Percentiles rank a stretch among this genome's conserved stretches.
Evolutionary conservation across 495 filamentous ascomycete species (phyloP).

Genomic region (Xeromyces bisporus): DNA sequence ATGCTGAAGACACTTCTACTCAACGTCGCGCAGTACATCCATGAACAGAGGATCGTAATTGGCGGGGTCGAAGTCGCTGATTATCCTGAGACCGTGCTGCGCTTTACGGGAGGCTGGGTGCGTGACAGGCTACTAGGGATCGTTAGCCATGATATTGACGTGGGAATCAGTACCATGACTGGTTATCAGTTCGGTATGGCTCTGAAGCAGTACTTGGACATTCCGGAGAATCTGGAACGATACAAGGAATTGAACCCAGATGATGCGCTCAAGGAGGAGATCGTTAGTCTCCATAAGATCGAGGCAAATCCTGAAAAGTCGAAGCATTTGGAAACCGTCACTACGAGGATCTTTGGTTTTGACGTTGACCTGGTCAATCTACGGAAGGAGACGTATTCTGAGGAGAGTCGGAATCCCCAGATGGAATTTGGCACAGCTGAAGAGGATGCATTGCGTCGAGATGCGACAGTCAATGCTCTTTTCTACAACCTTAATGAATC

Average conservation of each 20-base stretch:
- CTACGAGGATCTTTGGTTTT: slow-evolving; percentile 66
- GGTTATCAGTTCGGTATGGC: slow-evolving; percentile 61
- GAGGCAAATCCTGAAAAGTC: slow-evolving; percentile 90
- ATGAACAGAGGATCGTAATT: slow-evolving; percentile 28
- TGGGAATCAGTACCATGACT: slow-evolving; percentile 89
- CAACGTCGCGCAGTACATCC: slow-evolving; percentile 54
- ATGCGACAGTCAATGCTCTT: slow-evolving; percentile 88
- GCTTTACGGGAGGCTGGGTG: slow-evolving; percentile 97
- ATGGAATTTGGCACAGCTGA: slow-evolving; percentile 88
- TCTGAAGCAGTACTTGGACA: slow-evolving; percentile 43
- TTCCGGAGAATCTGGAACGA: slow-evolving; percentile 35
- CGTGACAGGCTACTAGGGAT: slow-evolving; percentile 82
- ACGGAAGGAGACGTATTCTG: slow-evolving; percentile 73
- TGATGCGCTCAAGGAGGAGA: slow-evolving; percentile 18
- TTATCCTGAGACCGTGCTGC: slow-evolving; percentile 31
- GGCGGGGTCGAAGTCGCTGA: slow-evolving; percentile 14
- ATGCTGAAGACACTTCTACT: slow-evolving; percentile 55
- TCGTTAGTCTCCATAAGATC: slow-evolving; percentile 51
- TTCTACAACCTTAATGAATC: slow-evolving; percentile 79
- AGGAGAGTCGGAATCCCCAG: slow-evolving; percentile 72
- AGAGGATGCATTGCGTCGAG: slow-evolving; percentile 77
- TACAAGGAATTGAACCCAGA: slow-evolving; percentile 21
- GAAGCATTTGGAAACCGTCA: slow-evolving; percentile 91
- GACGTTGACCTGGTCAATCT: slow-evolving; percentile 93
- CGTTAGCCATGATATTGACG: slow-evolving; percentile 80